Percentiles rank a stretch among this genome's conserved stretches.
Conservation (phyloP, 768 basidiomycete genomes). For the Panaeolus papilionaceus region DNA sequence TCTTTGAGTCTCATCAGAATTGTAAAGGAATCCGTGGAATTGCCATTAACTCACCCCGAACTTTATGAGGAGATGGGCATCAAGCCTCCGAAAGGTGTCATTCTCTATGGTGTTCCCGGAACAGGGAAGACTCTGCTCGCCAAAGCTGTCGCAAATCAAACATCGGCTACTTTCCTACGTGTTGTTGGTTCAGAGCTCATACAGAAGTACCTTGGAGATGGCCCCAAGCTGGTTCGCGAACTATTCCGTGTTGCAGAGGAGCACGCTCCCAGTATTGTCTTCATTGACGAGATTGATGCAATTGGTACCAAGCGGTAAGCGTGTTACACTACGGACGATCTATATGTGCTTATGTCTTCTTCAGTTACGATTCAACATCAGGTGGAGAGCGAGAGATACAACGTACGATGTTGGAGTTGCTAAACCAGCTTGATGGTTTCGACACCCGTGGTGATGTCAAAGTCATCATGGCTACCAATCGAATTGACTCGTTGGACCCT, state of each 20-base stretch:
- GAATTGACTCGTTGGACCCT: slow-evolving; percentile 96
- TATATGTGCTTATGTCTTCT: slow-evolving; percentile 20
- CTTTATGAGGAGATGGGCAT: slow-evolving; percentile 99
- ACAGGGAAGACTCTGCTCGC: slow-evolving; percentile 98
- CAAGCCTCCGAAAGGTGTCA: slow-evolving; percentile 99
- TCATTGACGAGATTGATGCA: slow-evolving; percentile 99
- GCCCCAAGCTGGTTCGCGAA: slow-evolving; percentile 97
- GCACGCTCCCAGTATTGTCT: slow-evolving; percentile 97
- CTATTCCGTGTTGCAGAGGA: slow-evolving; percentile 97
- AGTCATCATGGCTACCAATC: slow-evolving; percentile 99
- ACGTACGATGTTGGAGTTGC: slow-evolving; percentile 97
- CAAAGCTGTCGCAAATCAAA: slow-evolving; percentile 81
- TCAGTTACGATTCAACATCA: slow-evolving; percentile 96
- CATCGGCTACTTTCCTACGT: slow-evolving; percentile 78
- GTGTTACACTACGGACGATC: slow-evolving; percentile 7
- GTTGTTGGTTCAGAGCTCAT: slow-evolving; percentile 98
- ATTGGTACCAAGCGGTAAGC: slow-evolving; percentile 94
- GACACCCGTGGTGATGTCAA: slow-evolving; percentile 99
- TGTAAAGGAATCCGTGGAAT: slow-evolving; percentile 93
- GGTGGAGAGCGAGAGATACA: slow-evolving; percentile 99
- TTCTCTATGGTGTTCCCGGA: slow-evolving; percentile 97
- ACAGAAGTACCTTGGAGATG: slow-evolving; percentile 99
- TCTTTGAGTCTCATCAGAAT: not conserved
- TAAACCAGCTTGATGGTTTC: slow-evolving; percentile 99
- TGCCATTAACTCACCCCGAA: slow-evolving; percentile 97